Evolutionary conservation across 2,329 filamentous ascomycete species (phyloP).

Genomic region (Nemania serpens): DNA sequence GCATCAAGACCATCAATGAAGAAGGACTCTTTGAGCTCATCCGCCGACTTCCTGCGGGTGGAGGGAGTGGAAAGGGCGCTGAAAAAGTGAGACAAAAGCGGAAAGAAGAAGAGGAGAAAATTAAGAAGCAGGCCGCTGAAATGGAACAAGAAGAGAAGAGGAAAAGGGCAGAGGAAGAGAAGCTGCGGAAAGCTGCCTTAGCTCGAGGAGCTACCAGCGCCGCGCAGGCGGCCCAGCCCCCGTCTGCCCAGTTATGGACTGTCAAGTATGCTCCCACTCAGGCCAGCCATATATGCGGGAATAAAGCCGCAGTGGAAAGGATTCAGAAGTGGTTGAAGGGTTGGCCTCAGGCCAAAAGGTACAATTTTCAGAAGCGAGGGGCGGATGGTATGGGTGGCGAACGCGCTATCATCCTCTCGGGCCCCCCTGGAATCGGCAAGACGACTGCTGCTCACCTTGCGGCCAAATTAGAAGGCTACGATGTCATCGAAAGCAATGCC

Average conservation of each 20-base stretch:
- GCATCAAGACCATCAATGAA: conserved; percentile 92
- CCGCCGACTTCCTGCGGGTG: conserved; percentile 76
- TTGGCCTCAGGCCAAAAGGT: conserved; percentile 79
- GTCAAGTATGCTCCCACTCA: conserved; percentile 91
- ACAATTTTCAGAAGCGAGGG: conserved; percentile 80
- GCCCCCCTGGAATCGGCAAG: conserved; percentile 95
- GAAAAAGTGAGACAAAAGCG: conserved; percentile 85
- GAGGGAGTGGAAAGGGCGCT: conserved; percentile 85
- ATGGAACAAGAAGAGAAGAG: conserved; percentile 82
- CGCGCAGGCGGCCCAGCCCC: conserved; percentile 45
- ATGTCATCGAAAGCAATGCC: conserved; percentile 92
- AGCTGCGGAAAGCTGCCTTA: conserved; percentile 57
- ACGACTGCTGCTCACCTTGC: conserved; percentile 95
- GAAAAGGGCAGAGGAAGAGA: conserved; percentile 56
- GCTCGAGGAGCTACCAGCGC: conserved; percentile 46
- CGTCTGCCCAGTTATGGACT: conserved; percentile 79
- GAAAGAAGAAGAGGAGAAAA: conserved; percentile 80
- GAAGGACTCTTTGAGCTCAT: conserved; percentile 90
- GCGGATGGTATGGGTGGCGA: conserved; percentile 82
- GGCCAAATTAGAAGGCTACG: conserved; percentile 89
- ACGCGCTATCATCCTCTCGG: conserved; percentile 92
- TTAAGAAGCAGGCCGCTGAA: conserved; percentile 77
- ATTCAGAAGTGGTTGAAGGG: conserved; percentile 85
- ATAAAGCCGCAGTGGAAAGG: conserved; percentile 87
- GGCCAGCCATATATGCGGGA: conserved; percentile 89